Percentiles rank a stretch among this genome's conserved stretches.
These are phyloP conservation scores for Amorphotheca resinae DNA, from an alignment of 495 filamentous ascomycete genomes.

Conservation along the genomic window DNA sequence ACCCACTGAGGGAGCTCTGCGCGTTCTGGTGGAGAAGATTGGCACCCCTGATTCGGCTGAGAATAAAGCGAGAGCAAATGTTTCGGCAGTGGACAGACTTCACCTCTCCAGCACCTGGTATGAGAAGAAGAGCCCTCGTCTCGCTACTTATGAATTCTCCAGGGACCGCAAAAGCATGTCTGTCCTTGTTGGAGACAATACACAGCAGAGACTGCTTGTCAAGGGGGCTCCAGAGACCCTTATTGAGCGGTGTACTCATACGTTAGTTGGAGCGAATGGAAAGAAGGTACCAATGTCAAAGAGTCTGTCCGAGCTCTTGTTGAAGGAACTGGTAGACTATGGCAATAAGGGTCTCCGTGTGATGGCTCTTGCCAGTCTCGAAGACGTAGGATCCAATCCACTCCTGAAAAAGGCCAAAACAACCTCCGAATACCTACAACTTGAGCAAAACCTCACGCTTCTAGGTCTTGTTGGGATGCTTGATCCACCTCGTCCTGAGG, in stretches of 20 bases:
- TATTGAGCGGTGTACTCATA: slow-evolving; percentile 77
- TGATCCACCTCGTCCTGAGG: slow-evolving; percentile 94
- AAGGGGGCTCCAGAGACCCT: slow-evolving; percentile 95
- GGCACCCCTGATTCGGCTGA: slow-evolving; percentile 47
- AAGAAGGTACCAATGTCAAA: slow-evolving; percentile 57
- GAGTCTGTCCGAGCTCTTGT: slow-evolving; percentile 52
- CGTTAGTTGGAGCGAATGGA: slow-evolving; percentile 61
- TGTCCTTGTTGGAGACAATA: slow-evolving; percentile 62
- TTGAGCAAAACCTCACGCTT: slow-evolving; percentile 91
- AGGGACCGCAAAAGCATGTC: slow-evolving; percentile 99
- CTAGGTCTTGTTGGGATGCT: slow-evolving; percentile 93
- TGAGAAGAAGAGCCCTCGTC: slow-evolving; percentile 56
- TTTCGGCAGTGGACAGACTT: slow-evolving; percentile 53
- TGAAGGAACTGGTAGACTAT: slow-evolving; percentile 73
- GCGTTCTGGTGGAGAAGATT: slow-evolving; percentile 88
- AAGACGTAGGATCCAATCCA: slow-evolving; percentile 56
- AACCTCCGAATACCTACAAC: slow-evolving; percentile 65
- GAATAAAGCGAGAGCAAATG: slow-evolving; percentile 41
- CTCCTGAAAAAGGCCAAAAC: slow-evolving; percentile 64
- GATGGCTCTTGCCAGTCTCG: slow-evolving; percentile 77
- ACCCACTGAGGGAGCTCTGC: slow-evolving; percentile 88
- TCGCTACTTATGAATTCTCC: slow-evolving; percentile 94
- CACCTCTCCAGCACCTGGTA: slow-evolving; percentile 63
- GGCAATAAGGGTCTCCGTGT: slow-evolving; percentile 88
- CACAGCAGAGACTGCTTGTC: slow-evolving; percentile 70